These are phyloP conservation scores for Trametes pubescens DNA, from an alignment of 1,284 basidiomycete species.

Conservation along the genomic window DNA sequence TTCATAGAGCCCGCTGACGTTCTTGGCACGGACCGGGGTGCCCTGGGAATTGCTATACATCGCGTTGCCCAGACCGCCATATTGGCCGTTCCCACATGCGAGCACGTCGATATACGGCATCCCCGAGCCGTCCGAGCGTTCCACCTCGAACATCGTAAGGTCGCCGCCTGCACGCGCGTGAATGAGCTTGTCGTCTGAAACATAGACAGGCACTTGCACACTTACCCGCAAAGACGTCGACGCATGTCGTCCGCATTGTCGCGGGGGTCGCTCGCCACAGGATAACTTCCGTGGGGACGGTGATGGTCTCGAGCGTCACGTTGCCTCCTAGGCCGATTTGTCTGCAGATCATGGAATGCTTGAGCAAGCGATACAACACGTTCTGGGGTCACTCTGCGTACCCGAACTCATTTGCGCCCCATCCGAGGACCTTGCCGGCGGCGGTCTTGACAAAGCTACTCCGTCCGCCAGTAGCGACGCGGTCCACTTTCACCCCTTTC, in stretches of 20 bases:
- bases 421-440: constrained; percentile 84
- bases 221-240: constrained; percentile 71
- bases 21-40: constrained; percentile 79
- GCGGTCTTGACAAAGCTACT: constrained; percentile 78
- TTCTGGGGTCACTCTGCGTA: constrained; percentile 41
- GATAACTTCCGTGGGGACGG: constrained; percentile 87
- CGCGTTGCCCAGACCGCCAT: constrained; percentile 88
- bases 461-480: constrained; percentile 79
- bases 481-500: constrained; percentile 66
- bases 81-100: constrained; percentile 86
- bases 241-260: constrained; percentile 67
- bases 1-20: constrained; percentile 85
- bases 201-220: constrained; percentile 10
- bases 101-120: constrained; percentile 72
- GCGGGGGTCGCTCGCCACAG: constrained; percentile 67
- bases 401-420: constrained; percentile 90
- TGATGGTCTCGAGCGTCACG: constrained; percentile 76
- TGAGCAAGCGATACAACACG: constrained; percentile 3
- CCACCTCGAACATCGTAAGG: constrained; percentile 81
- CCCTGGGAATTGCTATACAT: constrained; percentile 80
- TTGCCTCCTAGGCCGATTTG: constrained; percentile 85
- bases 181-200: background rate
- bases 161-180: constrained; percentile 67
- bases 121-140: constrained; percentile 56
- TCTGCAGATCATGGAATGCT: constrained; percentile 47